Percentiles rank a stretch among this genome's conserved stretches.
Conservation (phyloP, 768 basidiomycete genomes). For the Amanita brunnescens region DNA sequence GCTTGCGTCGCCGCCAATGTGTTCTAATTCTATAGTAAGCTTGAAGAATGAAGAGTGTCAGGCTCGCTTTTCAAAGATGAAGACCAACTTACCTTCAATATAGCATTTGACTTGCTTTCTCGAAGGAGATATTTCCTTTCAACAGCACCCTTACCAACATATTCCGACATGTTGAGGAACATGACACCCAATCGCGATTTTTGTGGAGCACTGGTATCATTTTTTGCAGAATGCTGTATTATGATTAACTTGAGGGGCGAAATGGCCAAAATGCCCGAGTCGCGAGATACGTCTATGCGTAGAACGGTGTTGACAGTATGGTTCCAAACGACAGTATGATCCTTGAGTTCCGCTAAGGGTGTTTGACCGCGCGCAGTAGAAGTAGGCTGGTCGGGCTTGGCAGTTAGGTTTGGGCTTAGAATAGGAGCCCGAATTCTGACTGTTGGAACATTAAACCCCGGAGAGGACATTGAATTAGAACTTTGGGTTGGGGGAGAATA, state of each 20-base stretch:
- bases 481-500: slow-evolving; percentile 4
- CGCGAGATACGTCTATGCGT: slow-evolving; percentile 50
- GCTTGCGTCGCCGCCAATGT: slow-evolving; percentile 42
- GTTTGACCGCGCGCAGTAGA: slow-evolving; percentile 50
- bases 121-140: slow-evolving; percentile 59
- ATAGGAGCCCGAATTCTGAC: neutral
- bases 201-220: slow-evolving; percentile 45
- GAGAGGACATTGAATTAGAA: slow-evolving; percentile 6
- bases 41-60: slow-evolving; percentile 20
- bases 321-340: slow-evolving; percentile 59
- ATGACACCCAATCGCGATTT: slow-evolving; percentile 59
- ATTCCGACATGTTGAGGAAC: slow-evolving; percentile 68
- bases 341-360: slow-evolving; percentile 46
- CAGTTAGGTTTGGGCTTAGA: slow-evolving; percentile 1
- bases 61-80: neutral
- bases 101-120: slow-evolving; percentile 74
- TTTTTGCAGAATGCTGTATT: slow-evolving; percentile 48
- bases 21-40: slow-evolving; percentile 50
- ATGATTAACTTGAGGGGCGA: slow-evolving; percentile 60
- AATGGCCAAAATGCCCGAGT: slow-evolving; percentile 40
- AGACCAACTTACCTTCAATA: slow-evolving; percentile 45
- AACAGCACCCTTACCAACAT: slow-evolving; percentile 50
- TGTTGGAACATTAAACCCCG: slow-evolving; percentile 9
- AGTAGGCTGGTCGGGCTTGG: neutral
- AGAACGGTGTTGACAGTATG: slow-evolving; percentile 48